Evolutionary conservation across 2,329 filamentous ascomycete genomes (phyloP), one percentile per base, ranked within the genome.

Genomic region (Chalaropsis thielavioides): DNA sequence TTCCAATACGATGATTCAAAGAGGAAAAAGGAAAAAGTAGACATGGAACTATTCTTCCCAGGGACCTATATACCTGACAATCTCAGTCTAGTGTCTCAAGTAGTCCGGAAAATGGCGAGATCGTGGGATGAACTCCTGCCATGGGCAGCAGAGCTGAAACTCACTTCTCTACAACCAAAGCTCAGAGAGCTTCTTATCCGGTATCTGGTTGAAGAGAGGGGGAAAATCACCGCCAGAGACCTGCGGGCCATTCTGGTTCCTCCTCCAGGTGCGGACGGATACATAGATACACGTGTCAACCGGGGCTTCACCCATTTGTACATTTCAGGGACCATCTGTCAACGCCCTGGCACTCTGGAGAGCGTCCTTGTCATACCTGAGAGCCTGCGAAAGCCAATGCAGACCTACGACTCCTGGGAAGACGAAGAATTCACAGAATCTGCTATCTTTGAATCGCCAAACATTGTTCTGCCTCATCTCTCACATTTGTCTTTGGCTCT

Each of bases 161-260:
- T 62, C 6, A 41, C 43, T 5, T 27, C 41, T 19, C 22, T 62
- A 24, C 60, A 40, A n/a, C 40, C 60, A 15, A 22, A 62, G 15
- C 17, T 13, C 2, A 27, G 60, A 17, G 22, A 62, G 60, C 27
- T 35, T 17, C 41, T 62, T 5, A 62, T 62, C 17, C 22, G n/a
- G 15, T 27, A n/a, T 27, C 22, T 62, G 15, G 60, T 49, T 8
- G 41, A 62, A 35, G 13, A 31, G 41, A 15, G 60, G n/a, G 60
- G 41, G 11, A n/a, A 24, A 17, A 41, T 46, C 40, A 62, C 60
- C 10, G 17, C 43, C 10, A 40, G 49, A 17, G 60, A 62, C 11
- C 15, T 62, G 24, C 60, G 60, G 15, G 60, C 60, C 5, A 44
- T 62, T 27, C n/a, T 62, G 8, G 41, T 62, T 19, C 60, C 60